A percentile compares a stretch with the other conserved stretches of the same genome.
These are phyloP conservation scores for Drechmeria coniospora DNA, from an alignment of 2,329 filamentous ascomycete species.

Conservation along the genomic window DNA sequence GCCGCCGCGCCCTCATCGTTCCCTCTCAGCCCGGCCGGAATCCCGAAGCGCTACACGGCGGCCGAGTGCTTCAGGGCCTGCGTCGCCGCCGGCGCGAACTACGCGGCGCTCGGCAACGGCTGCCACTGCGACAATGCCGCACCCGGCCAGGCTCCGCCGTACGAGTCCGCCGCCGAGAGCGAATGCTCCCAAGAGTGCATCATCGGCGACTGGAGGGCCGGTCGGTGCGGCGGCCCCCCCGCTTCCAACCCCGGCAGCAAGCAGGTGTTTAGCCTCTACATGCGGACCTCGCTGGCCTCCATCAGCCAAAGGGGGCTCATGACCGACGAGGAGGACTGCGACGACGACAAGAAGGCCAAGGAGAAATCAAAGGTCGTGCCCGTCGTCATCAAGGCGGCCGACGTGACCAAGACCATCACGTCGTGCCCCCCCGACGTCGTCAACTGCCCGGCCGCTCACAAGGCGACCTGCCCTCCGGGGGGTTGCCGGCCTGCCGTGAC, in stretches of 20 bases:
- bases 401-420: constrained; percentile 6
- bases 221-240: constrained; percentile 11
- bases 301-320: not conserved
- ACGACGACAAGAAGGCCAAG: constrained; percentile 1
- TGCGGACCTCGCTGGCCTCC: not conserved
- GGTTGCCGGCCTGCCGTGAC: not conserved
- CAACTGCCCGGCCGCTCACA: constrained; percentile 31
- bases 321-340: not conserved
- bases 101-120: constrained; percentile 9
- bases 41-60: constrained; percentile 7
- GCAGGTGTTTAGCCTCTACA: constrained; percentile 7
- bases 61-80: constrained; percentile 9
- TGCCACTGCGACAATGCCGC: constrained; percentile 10
- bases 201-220: constrained; percentile 5
- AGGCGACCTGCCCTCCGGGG: constrained; percentile 1
- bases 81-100: constrained; percentile 4
- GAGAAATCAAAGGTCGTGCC: constrained; percentile 1
- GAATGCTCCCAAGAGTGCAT: constrained; percentile 9
- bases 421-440: constrained; percentile 38
- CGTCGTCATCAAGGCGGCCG: constrained; percentile 2
- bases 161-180: constrained; percentile 7
- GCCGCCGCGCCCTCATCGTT: constrained; percentile 7
- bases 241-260: no score
- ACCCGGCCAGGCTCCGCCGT: constrained; percentile 1
- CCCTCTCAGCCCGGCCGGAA: constrained; percentile 2